Base-by-base conservation (phyloP, 345 rosid genomes). In the Pistacia atlantica region DNA sequence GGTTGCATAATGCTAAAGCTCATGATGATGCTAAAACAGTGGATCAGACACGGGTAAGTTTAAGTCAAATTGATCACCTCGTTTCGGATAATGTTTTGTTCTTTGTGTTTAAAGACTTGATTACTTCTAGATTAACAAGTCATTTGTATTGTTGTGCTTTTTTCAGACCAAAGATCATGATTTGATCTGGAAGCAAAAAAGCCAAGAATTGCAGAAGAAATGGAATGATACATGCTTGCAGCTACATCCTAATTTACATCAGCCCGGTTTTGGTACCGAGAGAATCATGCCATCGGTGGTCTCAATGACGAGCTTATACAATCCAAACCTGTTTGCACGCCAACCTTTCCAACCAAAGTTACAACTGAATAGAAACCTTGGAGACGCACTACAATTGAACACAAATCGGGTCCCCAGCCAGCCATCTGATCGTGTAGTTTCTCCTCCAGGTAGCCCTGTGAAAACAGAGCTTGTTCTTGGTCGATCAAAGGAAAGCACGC, bases 381-480 rank as follows among this genome's bases (percentile, higher is more conserved):
- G 80, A 46, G 88, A 75, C 51, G 71, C 82, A 18, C 76, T 84
- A 63, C 86, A 74, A 71, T 51, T 80, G 76, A 84, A 84, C 71
- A 73, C 82, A 11, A 82, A 72, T 79, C 57, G 77, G 58, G 63
- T 77, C 76, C 48, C 78, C 31, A 80, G 81, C 73, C 88, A 82
- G 73, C 69, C 69, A 18, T 65, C 72, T 46, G 81, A 81, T 54
- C 81, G 20, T 61, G 69, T 83, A 69, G 71, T 45, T 57, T 61
- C 86, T 77, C 94, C 90, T 16, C 93, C 82, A 0, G 78, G 79
- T 80, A 92, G 98, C 83, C 98, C 97, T 13, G 95, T 96, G 37
- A 83, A 87, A 80, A 96, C 99, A 8, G 97, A 96, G 57, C 85
- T 96, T 78, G 91, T 80, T 79, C 97, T 96, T 52, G 99, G 97